Evolutionary conservation across 1,284 basidiomycete genomes (phyloP).

Genomic region (Rhizoctonia solani): DNA sequence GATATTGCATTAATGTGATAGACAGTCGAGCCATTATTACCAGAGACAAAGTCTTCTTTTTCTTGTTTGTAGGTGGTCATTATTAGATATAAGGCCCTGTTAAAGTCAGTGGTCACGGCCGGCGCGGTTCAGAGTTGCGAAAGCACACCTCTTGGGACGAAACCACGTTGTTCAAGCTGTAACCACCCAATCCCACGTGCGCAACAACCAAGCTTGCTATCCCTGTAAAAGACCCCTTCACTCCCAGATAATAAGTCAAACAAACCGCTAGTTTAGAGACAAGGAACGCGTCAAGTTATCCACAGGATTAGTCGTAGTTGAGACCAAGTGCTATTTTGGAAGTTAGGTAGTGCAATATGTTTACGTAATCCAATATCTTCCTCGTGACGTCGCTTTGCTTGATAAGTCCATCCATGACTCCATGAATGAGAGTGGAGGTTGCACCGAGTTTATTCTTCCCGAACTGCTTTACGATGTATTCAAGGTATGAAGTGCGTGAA

Average conservation of each 20-base stretch:
- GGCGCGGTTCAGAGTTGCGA: too few species aligned
- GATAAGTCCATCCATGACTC: constrained; percentile 1
- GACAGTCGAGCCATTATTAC: constrained; percentile 76
- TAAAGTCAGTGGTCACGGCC: not conserved
- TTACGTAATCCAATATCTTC: not conserved
- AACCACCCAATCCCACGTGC: too few species aligned
- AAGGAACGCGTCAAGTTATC: too few species aligned
- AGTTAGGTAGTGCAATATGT: not conserved
- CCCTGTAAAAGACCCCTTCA: too few species aligned
- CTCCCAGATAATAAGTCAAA: too few species aligned
- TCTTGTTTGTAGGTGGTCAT: constrained; percentile 68
- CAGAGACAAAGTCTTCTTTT: constrained; percentile 88
- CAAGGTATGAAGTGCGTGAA: not conserved
- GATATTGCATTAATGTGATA: constrained; percentile 76
- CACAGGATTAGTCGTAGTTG: not conserved
- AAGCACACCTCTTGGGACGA: too few species aligned
- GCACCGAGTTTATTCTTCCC: not conserved
- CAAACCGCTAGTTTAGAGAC: too few species aligned
- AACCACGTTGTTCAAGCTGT: too few species aligned
- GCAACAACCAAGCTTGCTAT: too few species aligned
- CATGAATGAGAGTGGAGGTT: not conserved
- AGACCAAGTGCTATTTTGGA: not conserved
- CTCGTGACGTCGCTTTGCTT: not conserved
- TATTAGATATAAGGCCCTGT: not conserved
- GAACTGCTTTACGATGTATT: constrained; percentile 23